Evolutionary conservation across 345 rosid species (phyloP), one percentile per base, ranked within the genome.

Genomic region (Aquilaria sinensis): DNA sequence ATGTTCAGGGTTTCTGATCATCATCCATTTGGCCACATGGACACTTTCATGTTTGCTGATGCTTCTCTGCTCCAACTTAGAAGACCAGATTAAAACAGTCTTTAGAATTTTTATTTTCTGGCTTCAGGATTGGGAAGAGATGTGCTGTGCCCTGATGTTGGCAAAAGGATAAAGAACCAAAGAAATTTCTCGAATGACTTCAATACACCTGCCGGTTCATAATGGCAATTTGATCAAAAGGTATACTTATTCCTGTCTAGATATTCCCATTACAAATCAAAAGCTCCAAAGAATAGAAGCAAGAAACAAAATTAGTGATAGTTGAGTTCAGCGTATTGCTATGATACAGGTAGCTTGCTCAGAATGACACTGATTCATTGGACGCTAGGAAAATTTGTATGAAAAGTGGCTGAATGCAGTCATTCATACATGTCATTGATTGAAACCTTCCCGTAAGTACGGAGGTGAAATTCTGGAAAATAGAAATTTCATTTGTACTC

Each of bases 401-500:
- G 49, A 67, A 68, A 41, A 60, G 70, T 67, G 66, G 69, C 59
- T 61, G 67, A 63, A 68, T 60, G 77, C 74, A 75, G 70, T 72
- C 60, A 65, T 70, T 70, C 51, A 32, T 72, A 72, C 70, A 71
- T 9, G 43, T 54, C 62, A 61, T 51, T 55, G 52, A 49, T 51
- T 64, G 56, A 65, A 37, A 59, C 68, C 66, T 74, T 58, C 59
- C 67, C 63, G 34, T 33, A 56, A 68, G 47, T 58, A 6, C 71
- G 71, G 61, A 70, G 69, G 51, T 34, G 46, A 66, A 66, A 63
- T 54, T 32, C 23, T 62, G 61, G 41, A 57, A 58, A 50, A 57
- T 72, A 68, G 62, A 67, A 58, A 9, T 56, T 65, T n/a, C 49
- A 59, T 47, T 66, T 33, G 14, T 30, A 37, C 53, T 57, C 60